Evolutionary conservation across 257 asterid species (phyloP).

Genomic region (Solanum lignicaule): DNA sequence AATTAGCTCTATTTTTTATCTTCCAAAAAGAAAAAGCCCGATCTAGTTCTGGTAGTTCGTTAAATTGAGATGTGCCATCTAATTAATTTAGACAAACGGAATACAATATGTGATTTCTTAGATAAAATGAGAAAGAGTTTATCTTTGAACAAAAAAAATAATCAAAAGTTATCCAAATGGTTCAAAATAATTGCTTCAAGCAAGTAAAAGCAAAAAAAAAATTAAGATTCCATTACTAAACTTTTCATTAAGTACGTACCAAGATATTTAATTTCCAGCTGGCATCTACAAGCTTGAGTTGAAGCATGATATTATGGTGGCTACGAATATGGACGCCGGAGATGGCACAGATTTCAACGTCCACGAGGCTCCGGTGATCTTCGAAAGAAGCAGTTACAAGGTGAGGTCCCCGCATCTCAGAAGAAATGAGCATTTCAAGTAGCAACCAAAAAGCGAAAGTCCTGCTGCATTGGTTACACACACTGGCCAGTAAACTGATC

Average conservation of each 20-base stretch:
- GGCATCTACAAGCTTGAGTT: conserved; percentile 67
- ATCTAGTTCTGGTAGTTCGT: neutral
- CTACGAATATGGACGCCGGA: conserved; percentile 65
- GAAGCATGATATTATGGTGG: conserved; percentile 39
- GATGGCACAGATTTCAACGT: conserved; percentile 66
- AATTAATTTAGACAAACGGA: neutral
- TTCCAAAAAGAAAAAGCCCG: neutral
- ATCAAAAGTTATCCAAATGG: neutral
- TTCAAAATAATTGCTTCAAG: neutral
- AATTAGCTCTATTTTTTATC: neutral
- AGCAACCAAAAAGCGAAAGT: neutral
- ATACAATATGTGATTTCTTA: neutral
- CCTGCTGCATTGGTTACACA: neutral
- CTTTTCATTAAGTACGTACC: conserved; percentile 17
- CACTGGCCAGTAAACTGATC: neutral
- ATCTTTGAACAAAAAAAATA: neutral
- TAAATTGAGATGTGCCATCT: neutral
- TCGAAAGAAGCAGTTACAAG: conserved; percentile 55
- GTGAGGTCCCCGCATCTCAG: conserved; percentile 58
- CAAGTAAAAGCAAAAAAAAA: neutral
- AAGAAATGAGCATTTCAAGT: conserved; percentile 35
- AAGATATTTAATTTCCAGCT: conserved; percentile 58
- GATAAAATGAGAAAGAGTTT: neutral
- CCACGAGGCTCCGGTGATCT: conserved; percentile 58
- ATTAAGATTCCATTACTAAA: neutral